Evolutionary conservation across 371 early-diverging fungal species (phyloP).

Genomic region (Thermomucor indicae-seudaticae): DNA sequence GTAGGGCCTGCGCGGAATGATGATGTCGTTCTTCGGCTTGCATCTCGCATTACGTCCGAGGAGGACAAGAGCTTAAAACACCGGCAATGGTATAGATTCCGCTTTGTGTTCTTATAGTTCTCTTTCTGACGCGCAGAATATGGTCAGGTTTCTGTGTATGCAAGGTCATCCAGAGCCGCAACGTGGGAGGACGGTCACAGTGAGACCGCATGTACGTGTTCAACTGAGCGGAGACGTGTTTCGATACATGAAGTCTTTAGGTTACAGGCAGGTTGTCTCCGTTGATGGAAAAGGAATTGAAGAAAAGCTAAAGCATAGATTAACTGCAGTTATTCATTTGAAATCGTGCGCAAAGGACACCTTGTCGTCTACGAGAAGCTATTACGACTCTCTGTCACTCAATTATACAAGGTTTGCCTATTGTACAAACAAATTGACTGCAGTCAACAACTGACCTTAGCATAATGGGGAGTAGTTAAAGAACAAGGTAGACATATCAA

Average conservation of each 20-base stretch:
- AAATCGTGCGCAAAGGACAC: slow-evolving; percentile 42
- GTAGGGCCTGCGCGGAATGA: slow-evolving; percentile 48
- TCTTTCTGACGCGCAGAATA: not conserved
- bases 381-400: slow-evolving; percentile 33
- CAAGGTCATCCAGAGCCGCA: slow-evolving; percentile 50
- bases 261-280: slow-evolving; percentile 29
- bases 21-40: slow-evolving; percentile 42
- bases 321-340: slow-evolving; percentile 38
- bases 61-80: slow-evolving; percentile 36
- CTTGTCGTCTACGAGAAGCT: slow-evolving; percentile 35
- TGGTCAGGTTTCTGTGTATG: slow-evolving; percentile 33
- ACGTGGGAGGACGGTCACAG: slow-evolving; percentile 39
- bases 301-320: no score
- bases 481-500: slow-evolving; percentile 31
- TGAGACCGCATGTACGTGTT: slow-evolving; percentile 41
- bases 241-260: slow-evolving; percentile 44
- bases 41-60: slow-evolving; percentile 34
- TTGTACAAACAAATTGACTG: no score
- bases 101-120: not conserved
- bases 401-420: slow-evolving; percentile 39
- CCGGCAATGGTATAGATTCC: slow-evolving; percentile 33
- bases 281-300: no score
- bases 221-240: slow-evolving; percentile 44
- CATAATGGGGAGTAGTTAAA: no score
- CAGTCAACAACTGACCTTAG: no score